These are phyloP conservation scores for Candida mattraensis DNA, from an alignment of 805 yeast genomes.

Conservation along the genomic window DNA sequence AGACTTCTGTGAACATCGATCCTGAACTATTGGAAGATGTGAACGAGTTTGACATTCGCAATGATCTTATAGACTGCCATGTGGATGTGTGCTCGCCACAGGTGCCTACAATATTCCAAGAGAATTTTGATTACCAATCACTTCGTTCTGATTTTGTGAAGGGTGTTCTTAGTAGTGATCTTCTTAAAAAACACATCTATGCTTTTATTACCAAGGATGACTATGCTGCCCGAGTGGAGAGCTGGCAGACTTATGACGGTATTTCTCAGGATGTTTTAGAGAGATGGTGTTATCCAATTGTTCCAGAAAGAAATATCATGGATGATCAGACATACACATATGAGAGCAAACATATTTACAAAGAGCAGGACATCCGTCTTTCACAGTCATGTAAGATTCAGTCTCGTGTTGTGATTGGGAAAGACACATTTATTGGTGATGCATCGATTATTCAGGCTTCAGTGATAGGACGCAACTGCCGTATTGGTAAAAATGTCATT, in stretches of 20 bases:
- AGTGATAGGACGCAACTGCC: constrained; percentile 83
- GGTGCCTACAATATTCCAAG: constrained; percentile 94
- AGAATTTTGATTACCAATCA: constrained; percentile 91
- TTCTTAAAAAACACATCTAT: constrained; percentile 86
- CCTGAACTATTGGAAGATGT: constrained; percentile 79
- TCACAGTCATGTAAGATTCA: constrained; percentile 92
- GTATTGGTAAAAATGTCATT: constrained; percentile 73
- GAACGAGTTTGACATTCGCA: constrained; percentile 76
- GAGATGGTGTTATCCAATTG: constrained; percentile 91
- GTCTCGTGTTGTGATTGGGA: constrained; percentile 79
- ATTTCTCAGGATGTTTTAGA: constrained; percentile 86
- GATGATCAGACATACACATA: constrained; percentile 73
- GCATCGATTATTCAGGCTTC: constrained; percentile 64
- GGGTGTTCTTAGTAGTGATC: constrained; percentile 88
- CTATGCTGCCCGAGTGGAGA: constrained; percentile 94
- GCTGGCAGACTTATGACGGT: constrained; percentile 91
- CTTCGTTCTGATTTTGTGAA: constrained; percentile 84
- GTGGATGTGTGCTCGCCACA: constrained; percentile 94
- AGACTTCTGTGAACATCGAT: constrained; percentile 62
- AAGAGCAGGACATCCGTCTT: constrained; percentile 82
- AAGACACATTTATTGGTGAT: constrained; percentile 73
- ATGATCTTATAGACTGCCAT: constrained; percentile 94
- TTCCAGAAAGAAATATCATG: constrained; percentile 78
- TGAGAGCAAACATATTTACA: constrained; percentile 83
- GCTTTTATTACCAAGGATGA: constrained; percentile 78